Percentiles rank a stretch among this genome's conserved stretches.
phyloP scores from a whole-genome alignment of 176 grass and related monocot genomes.

The Musa acuminata region DNA sequence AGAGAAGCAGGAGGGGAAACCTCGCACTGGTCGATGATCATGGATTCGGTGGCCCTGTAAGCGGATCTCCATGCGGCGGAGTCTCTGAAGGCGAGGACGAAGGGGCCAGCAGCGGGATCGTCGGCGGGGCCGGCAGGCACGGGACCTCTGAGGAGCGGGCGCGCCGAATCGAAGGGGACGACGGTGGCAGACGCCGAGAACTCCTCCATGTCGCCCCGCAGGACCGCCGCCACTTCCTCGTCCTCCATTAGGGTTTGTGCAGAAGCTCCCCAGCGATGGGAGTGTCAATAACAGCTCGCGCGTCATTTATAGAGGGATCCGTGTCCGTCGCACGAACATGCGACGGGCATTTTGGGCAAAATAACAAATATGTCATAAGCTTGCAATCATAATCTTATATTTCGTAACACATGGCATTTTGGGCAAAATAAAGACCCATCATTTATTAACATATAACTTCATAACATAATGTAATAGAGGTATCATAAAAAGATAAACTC shows the following conservation, averaged over 20 bases:
- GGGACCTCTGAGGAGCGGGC: conserved; percentile 28
- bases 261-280: too few species aligned
- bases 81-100: conserved; percentile 38
- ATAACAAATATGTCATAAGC: too few species aligned
- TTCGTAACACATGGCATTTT: too few species aligned
- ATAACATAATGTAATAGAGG: too few species aligned
- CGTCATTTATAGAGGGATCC: too few species aligned
- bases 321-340: too few species aligned
- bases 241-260: conserved; percentile 9
- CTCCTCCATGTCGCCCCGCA: conserved; percentile 17
- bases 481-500: too few species aligned
- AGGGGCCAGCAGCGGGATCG: conserved; percentile 25
- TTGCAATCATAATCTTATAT: too few species aligned
- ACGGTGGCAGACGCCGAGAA: conserved; percentile 31
- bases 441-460: too few species aligned
- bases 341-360: too few species aligned
- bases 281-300: too few species aligned
- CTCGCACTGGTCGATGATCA: conserved; percentile 35
- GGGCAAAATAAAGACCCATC: too few species aligned
- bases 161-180: conserved; percentile 29
- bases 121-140: conserved; percentile 21
- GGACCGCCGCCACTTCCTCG: conserved; percentile 16
- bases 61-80: conserved; percentile 24
- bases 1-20: background rate
- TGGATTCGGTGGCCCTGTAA: conserved; percentile 21